Percentiles rank a stretch among this genome's conserved stretches.
phyloP scores from a whole-genome alignment of 2,329 filamentous ascomycete species.

The Rasamsonia emersonii region DNA sequence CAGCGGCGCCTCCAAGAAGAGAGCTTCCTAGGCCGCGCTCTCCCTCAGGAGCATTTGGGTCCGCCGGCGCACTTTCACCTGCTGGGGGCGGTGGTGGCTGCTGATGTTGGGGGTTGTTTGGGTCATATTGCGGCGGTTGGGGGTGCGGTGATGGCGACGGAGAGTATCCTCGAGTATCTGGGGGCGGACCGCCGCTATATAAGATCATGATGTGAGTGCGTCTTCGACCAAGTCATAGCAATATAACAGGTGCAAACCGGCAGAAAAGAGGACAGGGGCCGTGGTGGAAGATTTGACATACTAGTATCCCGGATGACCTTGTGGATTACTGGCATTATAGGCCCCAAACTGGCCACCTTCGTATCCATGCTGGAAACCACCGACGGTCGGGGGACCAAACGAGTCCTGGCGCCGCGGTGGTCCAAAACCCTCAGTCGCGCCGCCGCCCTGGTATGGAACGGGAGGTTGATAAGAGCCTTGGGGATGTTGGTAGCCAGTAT shows the following conservation, averaged over 20 bases:
- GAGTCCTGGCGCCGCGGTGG: conserved; percentile 34
- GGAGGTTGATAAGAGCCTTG: conserved; percentile 18
- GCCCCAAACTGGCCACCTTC: conserved; percentile 24
- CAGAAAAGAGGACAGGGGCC: too few relatives aligned
- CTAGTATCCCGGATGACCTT: conserved; percentile 29
- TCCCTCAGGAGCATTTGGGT: conserved; percentile 40
- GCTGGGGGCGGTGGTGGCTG: conserved; percentile 3
- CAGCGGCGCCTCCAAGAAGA: conserved; percentile 48
- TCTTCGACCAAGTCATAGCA: too few relatives aligned
- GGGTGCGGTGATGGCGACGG: conserved; percentile 6
- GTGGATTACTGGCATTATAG: conserved; percentile 25
- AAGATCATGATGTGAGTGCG: too few relatives aligned
- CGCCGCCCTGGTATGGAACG: conserved; percentile 20
- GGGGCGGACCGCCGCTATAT: too few relatives aligned
- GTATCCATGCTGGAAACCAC: conserved; percentile 42
- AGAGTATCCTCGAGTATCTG: conserved; percentile 4
- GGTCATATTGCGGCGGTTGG: conserved; percentile 11
- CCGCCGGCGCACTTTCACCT: conserved; percentile 19
- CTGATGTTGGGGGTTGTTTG: conserved; percentile 6
- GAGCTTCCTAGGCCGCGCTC: conserved; percentile 52
- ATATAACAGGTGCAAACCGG: too few relatives aligned
- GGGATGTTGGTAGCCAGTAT: conserved; percentile 21
- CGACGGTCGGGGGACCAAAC: conserved; percentile 28
- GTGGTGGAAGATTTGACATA: too few relatives aligned
- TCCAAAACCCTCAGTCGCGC: conserved; percentile 32